Base-by-base conservation (phyloP, 1,284 basidiomycete genomes). In the Earliella scabrosa region DNA sequence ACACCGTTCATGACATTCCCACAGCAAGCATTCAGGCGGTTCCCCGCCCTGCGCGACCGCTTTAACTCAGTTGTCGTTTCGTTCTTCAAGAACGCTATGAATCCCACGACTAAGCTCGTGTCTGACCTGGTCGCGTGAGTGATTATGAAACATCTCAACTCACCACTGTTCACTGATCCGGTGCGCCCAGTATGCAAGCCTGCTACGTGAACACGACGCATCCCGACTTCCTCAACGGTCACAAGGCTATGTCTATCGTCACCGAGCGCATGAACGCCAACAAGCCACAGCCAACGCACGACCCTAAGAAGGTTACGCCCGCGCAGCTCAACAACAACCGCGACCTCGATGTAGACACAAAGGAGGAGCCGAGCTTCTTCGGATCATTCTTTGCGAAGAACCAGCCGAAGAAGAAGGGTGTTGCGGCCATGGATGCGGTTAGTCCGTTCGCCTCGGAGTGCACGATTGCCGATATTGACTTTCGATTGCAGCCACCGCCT, bases 191-290 rank as follows among this genome's bases (percentile, higher is more conserved):
- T 41, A 97, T 97, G 93, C 95, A 98, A 78, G 92, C 95, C 36
- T 95, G 93, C 72, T 98, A 98, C 72, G 89, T 99, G 68, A 98
- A 98, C 79, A 98, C 96, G n/a, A 98, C 95, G 2, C 97, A 98
- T 72, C 97, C 97, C 2, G 97, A 99, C 77, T 98, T 98, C 77
- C 83, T 99, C 71, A 93, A 88, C 61, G 97, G 97, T 34, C 97
- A 99, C 78, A 95, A 90, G 76, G 97, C 97, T 4, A 95, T 98
- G 87, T 77, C 91, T 4, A 86, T 98, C 56, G 92, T 99, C 27
- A 88, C 80, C 49, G 94, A 98, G 11, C 88, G 92, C 5, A 72
- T 98, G 68, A 92, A 86, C 68, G 90, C 88, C 36, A 85, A 79
- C 73, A 95, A 93, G 71, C 78, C 84, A 13, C 75, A 79, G 21